Base-by-base conservation (phyloP, 139 green algal genomes). In the Chlamydomonas eustigma region DNA sequence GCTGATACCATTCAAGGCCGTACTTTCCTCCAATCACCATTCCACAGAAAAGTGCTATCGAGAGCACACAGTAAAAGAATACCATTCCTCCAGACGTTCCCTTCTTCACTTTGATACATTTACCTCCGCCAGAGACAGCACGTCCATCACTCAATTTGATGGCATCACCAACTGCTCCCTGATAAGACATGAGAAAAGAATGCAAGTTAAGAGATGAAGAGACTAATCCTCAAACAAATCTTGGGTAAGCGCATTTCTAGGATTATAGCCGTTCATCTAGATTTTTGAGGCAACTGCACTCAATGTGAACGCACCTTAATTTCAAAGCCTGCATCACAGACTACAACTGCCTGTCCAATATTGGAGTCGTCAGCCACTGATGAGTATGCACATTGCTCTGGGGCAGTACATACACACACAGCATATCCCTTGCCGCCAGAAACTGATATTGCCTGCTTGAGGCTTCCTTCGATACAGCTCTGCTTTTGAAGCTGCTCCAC, bases 61-160 rank as follows among this genome's bases (percentile, higher is more conserved):
- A 72, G 0, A 82, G 71, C 63, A 82, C 38, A 71, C 77, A 82
- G 64, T 78, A 82, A 71, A 82, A 82, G 71, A 82, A 78, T 5
- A 82, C 77, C 71, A 78, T 78, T 30, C 77, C 77, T 28, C 77
- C 77, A 0, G 69, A 74, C 69, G 69, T 50, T 37, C 76, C 76
- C n/a, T 4, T 39, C 28, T 39, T 24, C 58, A 70, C 58, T 37
- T 35, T 24, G 25, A 5, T 75, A n/a, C 37, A 75, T 4, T 6
- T 24, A 25, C 68, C 36, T 18, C 68, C 65, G 5, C 22, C 65
- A 5, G 24, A 8, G 32, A 72, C 28, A 12, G 28, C 44, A 34
- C 32, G 5, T 6, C 65, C 65, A 34, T 72, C 65, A 34, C 65
- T 72, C 8, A 72, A 34, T 34, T 39, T 39, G 65, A 72, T 72